Percentiles rank a stretch among this genome's conserved stretches.
Evolutionary conservation across 1,284 basidiomycete species (phyloP).

Genomic region (Ganoderma multipileum): DNA sequence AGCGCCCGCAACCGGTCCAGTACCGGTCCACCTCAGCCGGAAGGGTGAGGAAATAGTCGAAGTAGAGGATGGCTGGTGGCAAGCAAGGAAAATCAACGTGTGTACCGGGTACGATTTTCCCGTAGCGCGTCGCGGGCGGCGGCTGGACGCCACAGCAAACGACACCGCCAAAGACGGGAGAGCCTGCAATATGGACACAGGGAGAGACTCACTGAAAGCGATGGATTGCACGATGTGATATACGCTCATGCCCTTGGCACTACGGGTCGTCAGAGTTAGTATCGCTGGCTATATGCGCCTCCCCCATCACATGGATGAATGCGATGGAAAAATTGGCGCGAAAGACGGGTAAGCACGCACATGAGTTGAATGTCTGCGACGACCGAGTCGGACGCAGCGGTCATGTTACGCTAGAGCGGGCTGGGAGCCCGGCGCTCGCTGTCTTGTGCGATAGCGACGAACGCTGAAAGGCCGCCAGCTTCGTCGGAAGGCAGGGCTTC

Average conservation of each 20-base stretch:
- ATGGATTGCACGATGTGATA: constrained; percentile 11
- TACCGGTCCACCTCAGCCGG: constrained; percentile 35
- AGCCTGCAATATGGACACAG: neutral
- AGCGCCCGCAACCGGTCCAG: constrained; percentile 8
- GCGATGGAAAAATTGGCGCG: neutral
- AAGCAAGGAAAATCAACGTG: neutral
- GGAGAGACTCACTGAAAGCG: constrained; percentile 11
- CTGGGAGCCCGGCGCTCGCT: neutral
- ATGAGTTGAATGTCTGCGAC: constrained; percentile 7
- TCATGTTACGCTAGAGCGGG: constrained; percentile 13
- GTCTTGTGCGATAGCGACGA: neutral
- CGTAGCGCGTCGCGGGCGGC: neutral
- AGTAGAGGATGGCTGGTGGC: constrained; percentile 13
- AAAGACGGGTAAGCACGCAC: neutral
- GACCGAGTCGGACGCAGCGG: constrained; percentile 3
- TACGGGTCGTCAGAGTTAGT: neutral
- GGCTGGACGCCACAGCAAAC: neutral
- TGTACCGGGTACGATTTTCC: neutral
- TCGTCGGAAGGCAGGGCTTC: constrained; percentile 38
- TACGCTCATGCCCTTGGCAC: constrained; percentile 19
- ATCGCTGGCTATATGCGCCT: neutral
- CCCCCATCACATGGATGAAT: neutral
- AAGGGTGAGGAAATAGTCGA: constrained; percentile 35
- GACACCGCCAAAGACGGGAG: neutral
- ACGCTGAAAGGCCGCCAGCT: constrained; percentile 52